These are phyloP conservation scores for Breviolum minutum DNA, from an alignment of 73 alveolate species.

Conservation along the genomic window DNA sequence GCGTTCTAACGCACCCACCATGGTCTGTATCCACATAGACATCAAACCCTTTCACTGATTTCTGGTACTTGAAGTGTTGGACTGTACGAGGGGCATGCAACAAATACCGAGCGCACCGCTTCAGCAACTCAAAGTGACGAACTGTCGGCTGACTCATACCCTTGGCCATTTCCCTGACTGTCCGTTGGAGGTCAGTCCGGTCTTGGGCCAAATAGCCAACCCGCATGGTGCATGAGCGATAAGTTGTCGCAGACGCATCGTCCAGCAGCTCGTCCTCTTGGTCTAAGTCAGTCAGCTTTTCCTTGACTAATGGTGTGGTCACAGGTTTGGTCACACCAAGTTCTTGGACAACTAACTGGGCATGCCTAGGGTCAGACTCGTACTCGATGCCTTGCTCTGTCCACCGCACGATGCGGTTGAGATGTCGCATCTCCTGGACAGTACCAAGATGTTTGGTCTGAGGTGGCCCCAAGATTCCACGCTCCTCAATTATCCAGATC, in stretches of 20 bases:
- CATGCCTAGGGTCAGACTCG: constrained; percentile 55
- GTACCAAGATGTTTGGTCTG: background rate
- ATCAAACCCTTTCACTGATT: background rate
- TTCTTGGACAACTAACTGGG: background rate
- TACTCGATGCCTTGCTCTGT: constrained; percentile 1
- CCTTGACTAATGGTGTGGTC: constrained; percentile 8
- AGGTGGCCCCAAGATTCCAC: constrained; percentile 39
- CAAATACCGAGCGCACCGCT: background rate
- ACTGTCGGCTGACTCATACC: background rate
- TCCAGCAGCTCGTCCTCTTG: background rate
- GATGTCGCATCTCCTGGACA: background rate
- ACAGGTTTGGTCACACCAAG: background rate
- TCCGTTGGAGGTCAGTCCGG: constrained; percentile 9
- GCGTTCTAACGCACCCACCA: constrained; percentile 16
- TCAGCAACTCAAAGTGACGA: background rate
- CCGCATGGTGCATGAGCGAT: constrained; percentile 5
- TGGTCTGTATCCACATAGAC: background rate
- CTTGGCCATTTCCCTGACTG: constrained; percentile 27
- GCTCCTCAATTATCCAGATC: background rate
- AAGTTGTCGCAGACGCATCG: background rate
- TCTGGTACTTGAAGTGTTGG: background rate
- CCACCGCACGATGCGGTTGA: constrained; percentile 25
- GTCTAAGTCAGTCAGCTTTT: background rate
- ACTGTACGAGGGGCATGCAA: background rate
- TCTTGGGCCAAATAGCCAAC: constrained; percentile 13